Percentiles rank a stretch among this genome's conserved stretches.
Evolutionary conservation across 352 stramenopile species (phyloP).

Genomic region (Phytopythium mirpurense): DNA sequence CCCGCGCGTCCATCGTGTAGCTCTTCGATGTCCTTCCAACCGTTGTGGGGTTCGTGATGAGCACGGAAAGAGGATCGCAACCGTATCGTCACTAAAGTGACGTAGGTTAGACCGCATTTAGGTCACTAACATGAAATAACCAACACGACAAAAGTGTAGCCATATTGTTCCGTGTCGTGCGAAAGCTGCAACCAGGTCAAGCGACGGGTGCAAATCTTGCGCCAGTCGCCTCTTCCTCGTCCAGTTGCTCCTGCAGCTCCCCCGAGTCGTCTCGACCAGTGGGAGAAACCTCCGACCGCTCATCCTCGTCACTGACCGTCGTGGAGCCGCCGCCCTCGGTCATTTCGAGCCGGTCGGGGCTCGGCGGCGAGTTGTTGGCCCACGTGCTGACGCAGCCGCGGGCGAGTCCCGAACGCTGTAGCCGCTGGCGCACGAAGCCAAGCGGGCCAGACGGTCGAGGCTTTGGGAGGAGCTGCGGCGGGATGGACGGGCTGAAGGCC

Average conservation of each 20-base stretch:
- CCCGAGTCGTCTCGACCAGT: background rate
- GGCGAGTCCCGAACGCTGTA: slow-evolving; percentile 49
- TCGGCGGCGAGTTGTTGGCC: slow-evolving; percentile 20
- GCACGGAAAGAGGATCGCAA: too few relatives aligned
- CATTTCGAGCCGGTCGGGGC: slow-evolving; percentile 8
- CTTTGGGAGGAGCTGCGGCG: slow-evolving; percentile 3
- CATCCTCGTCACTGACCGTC: slow-evolving; percentile 3
- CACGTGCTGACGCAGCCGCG: slow-evolving; percentile 54
- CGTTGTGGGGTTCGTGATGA: too few relatives aligned
- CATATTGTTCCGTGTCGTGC: background rate
- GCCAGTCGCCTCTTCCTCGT: background rate
- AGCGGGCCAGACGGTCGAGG: slow-evolving; percentile 18
- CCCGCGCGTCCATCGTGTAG: background rate
- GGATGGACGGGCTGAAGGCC: background rate
- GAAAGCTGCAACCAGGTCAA: background rate
- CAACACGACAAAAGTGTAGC: background rate
- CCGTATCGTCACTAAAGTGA: background rate
- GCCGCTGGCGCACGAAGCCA: slow-evolving; percentile 37
- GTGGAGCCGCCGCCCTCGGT: background rate
- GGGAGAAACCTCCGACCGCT: background rate
- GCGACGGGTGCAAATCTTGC: background rate
- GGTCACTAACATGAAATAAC: background rate
- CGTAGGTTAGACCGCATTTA: background rate
- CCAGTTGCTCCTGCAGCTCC: background rate
- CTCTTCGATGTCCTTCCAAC: too few relatives aligned